phyloP scores from a whole-genome alignment of 2,329 filamentous ascomycete species.

The Blastomyces parvus region DNA sequence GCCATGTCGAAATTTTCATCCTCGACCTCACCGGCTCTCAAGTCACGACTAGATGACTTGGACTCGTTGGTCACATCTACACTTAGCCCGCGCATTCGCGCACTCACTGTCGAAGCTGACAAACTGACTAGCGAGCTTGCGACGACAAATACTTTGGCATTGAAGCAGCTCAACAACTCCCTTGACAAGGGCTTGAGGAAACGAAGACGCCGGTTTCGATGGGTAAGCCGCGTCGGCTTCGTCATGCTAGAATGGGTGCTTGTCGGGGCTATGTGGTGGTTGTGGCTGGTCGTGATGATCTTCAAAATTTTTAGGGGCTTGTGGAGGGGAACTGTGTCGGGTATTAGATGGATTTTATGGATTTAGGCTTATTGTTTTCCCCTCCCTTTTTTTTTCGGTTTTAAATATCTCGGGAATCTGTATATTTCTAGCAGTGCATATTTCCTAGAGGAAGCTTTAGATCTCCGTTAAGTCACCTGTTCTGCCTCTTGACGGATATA shows the following conservation, averaged over 20 bases:
- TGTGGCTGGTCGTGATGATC: conserved; percentile 81
- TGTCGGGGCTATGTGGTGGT: conserved; percentile 84
- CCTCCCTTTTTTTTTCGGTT: not conserved
- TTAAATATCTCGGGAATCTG: not conserved
- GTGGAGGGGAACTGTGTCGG: conserved; percentile 49
- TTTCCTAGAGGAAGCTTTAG: not conserved
- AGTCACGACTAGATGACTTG: conserved; percentile 34
- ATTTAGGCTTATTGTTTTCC: conserved; percentile 38
- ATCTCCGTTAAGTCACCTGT: not conserved
- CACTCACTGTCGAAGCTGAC: conserved; percentile 68
- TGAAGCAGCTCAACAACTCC: conserved; percentile 70
- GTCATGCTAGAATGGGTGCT: conserved; percentile 78
- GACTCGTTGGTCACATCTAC: conserved; percentile 40
- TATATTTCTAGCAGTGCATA: not conserved
- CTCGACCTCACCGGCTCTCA: conserved; percentile 38
- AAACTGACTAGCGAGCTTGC: conserved; percentile 66
- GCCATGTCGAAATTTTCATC: conserved; percentile 40
- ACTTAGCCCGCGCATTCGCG: conserved; percentile 52
- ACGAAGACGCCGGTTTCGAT: conserved; percentile 63
- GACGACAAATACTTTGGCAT: conserved; percentile 64
- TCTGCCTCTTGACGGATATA: not conserved
- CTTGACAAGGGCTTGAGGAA: conserved; percentile 62
- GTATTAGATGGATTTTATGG: conserved; percentile 77
- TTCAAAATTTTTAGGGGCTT: conserved; percentile 56
- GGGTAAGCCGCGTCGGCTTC: conserved; percentile 68